Evolutionary conservation across 108 stramenopile genomes (phyloP).

Genomic region (Mediolabrus comicus): DNA sequence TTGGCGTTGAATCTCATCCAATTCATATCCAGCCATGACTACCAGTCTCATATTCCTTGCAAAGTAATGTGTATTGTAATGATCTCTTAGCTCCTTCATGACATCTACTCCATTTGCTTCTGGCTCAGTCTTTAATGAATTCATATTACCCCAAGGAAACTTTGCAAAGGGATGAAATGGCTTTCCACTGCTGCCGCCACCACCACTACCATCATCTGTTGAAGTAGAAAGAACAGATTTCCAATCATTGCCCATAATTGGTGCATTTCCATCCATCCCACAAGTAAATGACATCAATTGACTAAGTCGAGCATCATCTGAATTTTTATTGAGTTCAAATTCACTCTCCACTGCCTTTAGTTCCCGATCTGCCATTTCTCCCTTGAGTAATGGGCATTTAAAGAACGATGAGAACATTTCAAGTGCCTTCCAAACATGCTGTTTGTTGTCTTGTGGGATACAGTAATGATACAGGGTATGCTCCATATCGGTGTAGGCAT

Average conservation of each 20-base stretch:
- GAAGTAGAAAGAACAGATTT: no score
- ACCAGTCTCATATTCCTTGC: conserved; percentile 86
- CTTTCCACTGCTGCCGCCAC: conserved; percentile 38
- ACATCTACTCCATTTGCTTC: conserved; percentile 59
- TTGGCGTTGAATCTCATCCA: conserved; percentile 71
- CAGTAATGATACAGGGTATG: conserved; percentile 93
- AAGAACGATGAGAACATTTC: conserved; percentile 97
- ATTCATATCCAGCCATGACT: conserved; percentile 84
- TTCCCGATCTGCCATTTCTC: conserved; percentile 87
- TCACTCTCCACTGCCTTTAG: conserved; percentile 97
- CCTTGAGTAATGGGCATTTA: conserved; percentile 81
- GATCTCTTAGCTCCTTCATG: conserved; percentile 63
- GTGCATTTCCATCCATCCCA: conserved; percentile 46
- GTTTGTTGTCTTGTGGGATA: conserved; percentile 74
- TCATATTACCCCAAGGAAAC: conserved; percentile 84
- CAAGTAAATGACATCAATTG: conserved; percentile 75
- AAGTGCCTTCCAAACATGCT: conserved; percentile 76
- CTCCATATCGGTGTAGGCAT: conserved; percentile 95
- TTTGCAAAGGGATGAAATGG: conserved; percentile 61
- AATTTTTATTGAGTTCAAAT: conserved; percentile 83
- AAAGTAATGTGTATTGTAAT: conserved; percentile 82
- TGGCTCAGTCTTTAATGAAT: conserved; percentile 61
- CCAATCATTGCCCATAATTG: conserved; percentile 35
- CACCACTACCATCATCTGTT: neutral
- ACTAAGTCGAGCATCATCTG: conserved; percentile 69